These are phyloP conservation scores for Metschnikowia kunwiensis DNA, from an alignment of 805 yeast genomes.

Conservation along the genomic window DNA sequence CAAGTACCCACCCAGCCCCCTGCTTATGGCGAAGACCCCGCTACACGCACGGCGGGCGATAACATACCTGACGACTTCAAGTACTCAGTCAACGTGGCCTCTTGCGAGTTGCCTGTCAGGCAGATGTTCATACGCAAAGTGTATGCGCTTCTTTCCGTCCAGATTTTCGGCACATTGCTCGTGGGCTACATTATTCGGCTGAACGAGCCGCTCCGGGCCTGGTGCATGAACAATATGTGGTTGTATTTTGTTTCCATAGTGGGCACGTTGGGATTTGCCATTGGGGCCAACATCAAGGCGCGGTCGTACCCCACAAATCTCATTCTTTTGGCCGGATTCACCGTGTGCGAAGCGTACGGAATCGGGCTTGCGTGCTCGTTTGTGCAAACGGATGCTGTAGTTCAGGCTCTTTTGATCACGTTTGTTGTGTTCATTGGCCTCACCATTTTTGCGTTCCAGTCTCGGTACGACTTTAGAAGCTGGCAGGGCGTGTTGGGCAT, in stretches of 20 bases:
- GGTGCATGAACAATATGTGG: constrained; percentile 61
- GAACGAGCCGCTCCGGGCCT: constrained; percentile 43
- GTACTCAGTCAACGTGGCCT: constrained; percentile 70
- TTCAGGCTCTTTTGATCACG: constrained; percentile 72
- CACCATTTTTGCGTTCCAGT: constrained; percentile 71
- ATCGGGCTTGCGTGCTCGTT: constrained; percentile 65
- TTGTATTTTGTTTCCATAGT: constrained; percentile 52
- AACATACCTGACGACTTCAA: constrained; percentile 65
- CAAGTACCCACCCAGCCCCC: constrained; percentile 14
- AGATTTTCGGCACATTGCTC: constrained; percentile 58
- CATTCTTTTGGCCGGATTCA: constrained; percentile 59
- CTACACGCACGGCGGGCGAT: constrained; percentile 15
- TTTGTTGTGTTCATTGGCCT: constrained; percentile 70
- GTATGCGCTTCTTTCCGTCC: constrained; percentile 65
- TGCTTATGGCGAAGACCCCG: constrained; percentile 17
- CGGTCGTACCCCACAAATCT: constrained; percentile 68
- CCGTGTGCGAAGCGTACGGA: constrained; percentile 69
- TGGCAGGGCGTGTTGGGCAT: constrained; percentile 58
- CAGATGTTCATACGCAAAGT: constrained; percentile 77
- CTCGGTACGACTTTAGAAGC: constrained; percentile 69
- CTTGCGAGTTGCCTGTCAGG: constrained; percentile 73
- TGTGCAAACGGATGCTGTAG: constrained; percentile 58
- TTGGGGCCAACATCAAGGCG: constrained; percentile 62
- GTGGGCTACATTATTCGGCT: constrained; percentile 51
- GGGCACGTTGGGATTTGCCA: constrained; percentile 61